These are phyloP conservation scores for Trypanosoma scelopori DNA, from an alignment of 208 protist species.

Conservation along the genomic window DNA sequence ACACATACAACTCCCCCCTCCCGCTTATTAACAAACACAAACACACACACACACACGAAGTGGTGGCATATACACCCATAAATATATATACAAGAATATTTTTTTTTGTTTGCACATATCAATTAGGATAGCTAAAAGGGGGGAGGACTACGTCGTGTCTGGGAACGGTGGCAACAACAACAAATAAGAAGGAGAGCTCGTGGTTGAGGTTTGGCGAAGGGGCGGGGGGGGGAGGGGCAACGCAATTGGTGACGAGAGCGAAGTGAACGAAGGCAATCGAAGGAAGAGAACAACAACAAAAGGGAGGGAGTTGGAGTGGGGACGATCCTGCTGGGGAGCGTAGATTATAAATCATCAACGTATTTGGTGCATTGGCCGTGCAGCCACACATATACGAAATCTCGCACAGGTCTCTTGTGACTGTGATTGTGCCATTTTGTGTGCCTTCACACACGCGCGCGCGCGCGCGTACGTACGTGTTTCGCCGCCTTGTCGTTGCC, in stretches of 20 bases:
- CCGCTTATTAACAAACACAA: too few species aligned
- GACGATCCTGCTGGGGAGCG: too few species aligned
- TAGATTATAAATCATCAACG: slow-evolving; percentile 4
- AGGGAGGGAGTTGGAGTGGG: background rate
- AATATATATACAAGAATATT: too few species aligned
- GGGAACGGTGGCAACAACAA: too few species aligned
- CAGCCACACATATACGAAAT: slow-evolving; percentile 6
- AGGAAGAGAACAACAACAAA: slow-evolving; percentile 2
- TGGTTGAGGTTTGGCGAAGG: too few species aligned
- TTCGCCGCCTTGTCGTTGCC: background rate
- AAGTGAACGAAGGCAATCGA: background rate
- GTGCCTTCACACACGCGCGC: background rate
- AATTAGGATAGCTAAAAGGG: too few species aligned
- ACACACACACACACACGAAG: too few species aligned
- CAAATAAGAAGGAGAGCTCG: too few species aligned
- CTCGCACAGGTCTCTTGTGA: background rate
- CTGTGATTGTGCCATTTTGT: background rate
- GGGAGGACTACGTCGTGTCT: too few species aligned
- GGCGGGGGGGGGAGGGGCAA: background rate
- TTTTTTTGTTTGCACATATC: too few species aligned
- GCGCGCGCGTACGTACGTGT: background rate
- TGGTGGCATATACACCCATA: background rate
- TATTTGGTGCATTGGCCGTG: too few species aligned
- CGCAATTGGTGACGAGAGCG: background rate
- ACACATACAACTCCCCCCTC: too few species aligned